Conservation (phyloP, 495 filamentous ascomycete species). For the Daldinia caldariorum region DNA sequence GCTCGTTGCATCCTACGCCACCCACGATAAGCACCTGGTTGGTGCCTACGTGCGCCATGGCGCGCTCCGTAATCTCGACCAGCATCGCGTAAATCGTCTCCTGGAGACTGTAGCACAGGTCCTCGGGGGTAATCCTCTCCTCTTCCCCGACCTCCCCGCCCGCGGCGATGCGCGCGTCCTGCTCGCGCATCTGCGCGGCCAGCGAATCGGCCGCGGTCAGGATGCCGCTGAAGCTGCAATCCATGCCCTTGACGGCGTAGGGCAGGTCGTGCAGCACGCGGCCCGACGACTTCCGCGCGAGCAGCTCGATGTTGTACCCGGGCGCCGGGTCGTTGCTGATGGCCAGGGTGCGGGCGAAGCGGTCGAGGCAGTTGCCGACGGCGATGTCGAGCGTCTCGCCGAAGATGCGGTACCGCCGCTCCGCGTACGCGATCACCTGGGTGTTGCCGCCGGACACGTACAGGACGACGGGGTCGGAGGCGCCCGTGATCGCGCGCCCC, state of each 20-base stretch:
- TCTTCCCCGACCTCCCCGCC: conserved; percentile 50
- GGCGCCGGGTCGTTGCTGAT: conserved; percentile 97
- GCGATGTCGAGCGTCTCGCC: conserved; percentile 97
- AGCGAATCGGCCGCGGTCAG: conserved; percentile 81
- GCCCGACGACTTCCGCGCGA: conserved; percentile 76
- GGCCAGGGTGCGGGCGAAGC: conserved; percentile 87
- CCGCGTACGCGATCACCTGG: conserved; percentile 96
- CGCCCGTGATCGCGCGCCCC: conserved; percentile 92
- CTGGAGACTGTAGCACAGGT: conserved; percentile 93
- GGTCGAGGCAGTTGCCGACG: conserved; percentile 95
- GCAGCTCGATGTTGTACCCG: conserved; percentile 97
- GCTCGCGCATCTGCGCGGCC: conserved; percentile 68
- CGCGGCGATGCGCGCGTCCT: conserved; percentile 50
- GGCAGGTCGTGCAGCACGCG: conserved; percentile 83
- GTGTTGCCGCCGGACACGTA: conserved; percentile 98
- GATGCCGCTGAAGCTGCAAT: conserved; percentile 93
- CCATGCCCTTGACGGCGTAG: conserved; percentile 98
- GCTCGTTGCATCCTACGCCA: conserved; percentile 97
- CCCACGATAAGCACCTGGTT: conserved; percentile 93
- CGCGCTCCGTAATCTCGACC: conserved; percentile 97
- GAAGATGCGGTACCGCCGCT: conserved; percentile 95
- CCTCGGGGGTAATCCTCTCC: conserved; percentile 72
- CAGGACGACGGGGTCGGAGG: conserved; percentile 90
- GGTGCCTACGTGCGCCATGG: conserved; percentile 96
- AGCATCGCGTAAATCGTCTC: conserved; percentile 97